Evolutionary conservation across 225 moss, liverwort and hornwort species (phyloP).

Genomic region (Climacium dendroides): DNA sequence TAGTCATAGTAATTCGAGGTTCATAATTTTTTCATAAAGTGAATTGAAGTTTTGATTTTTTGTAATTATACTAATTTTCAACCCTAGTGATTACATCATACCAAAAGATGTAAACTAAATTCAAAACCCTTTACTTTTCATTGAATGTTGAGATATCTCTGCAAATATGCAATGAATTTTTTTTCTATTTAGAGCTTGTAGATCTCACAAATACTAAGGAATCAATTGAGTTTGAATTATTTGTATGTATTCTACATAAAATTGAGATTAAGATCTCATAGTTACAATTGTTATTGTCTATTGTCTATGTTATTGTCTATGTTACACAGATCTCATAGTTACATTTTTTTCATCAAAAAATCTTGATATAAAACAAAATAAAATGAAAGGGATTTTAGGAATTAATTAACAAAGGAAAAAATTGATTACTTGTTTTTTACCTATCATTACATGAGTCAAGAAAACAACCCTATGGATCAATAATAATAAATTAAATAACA

Average conservation of each 20-base stretch:
- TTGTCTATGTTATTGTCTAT: no score
- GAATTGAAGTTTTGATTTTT: no score
- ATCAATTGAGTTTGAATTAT: neutral
- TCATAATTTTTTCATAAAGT: no score
- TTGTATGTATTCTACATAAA: neutral
- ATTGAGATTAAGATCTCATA: neutral
- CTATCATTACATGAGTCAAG: no score
- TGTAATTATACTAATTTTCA: neutral
- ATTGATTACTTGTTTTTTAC: no score
- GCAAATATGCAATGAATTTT: fast-evolving
- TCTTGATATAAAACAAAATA: neutral
- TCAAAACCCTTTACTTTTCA: neutral
- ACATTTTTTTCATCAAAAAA: neutral
- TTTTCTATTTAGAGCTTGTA: neutral
- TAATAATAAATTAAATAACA: no score
- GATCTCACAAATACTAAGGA: neutral
- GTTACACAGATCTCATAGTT: no score
- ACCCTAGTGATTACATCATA: neutral
- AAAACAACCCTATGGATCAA: no score
- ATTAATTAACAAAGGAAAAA: no score
- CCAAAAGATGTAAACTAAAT: neutral
- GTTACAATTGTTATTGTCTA: neutral
- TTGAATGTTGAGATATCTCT: neutral
- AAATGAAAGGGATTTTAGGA: no score
- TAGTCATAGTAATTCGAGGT: no score